phyloP scores from a whole-genome alignment of 306 rosid species.

The Fagus sylvatica region DNA sequence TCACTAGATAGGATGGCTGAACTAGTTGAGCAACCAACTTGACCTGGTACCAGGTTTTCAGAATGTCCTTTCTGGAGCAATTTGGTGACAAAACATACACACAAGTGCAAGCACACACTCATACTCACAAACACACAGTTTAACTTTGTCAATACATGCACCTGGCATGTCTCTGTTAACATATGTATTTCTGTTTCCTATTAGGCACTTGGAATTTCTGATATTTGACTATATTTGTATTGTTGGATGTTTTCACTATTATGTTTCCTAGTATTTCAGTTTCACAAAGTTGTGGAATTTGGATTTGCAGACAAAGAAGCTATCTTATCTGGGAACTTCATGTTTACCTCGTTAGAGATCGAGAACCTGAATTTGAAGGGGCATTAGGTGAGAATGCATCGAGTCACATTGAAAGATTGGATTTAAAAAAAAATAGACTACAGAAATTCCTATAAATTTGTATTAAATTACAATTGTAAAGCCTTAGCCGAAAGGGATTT shows the following conservation, averaged over 20 bases:
- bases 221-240: neutral
- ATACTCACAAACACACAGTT: neutral
- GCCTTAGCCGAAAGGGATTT: neutral
- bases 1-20: neutral
- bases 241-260: neutral
- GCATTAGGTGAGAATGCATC: conserved; percentile 24
- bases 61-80: neutral
- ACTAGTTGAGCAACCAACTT: neutral
- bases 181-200: neutral
- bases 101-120: neutral
- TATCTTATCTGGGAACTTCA: conserved; percentile 74
- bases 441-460: neutral
- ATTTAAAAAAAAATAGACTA: neutral
- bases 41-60: neutral
- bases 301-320: conserved; percentile 80
- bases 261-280: conserved; percentile 15
- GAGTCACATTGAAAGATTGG: neutral
- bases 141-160: neutral
- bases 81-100: neutral
- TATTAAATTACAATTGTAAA: conserved; percentile 20
- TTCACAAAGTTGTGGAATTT: conserved; percentile 33
- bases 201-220: neutral
- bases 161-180: neutral
- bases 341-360: conserved; percentile 62
- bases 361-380: conserved; percentile 32